Conservation (phyloP, 495 filamentous ascomycete genomes). For the Aspergillus indologenus region DNA sequence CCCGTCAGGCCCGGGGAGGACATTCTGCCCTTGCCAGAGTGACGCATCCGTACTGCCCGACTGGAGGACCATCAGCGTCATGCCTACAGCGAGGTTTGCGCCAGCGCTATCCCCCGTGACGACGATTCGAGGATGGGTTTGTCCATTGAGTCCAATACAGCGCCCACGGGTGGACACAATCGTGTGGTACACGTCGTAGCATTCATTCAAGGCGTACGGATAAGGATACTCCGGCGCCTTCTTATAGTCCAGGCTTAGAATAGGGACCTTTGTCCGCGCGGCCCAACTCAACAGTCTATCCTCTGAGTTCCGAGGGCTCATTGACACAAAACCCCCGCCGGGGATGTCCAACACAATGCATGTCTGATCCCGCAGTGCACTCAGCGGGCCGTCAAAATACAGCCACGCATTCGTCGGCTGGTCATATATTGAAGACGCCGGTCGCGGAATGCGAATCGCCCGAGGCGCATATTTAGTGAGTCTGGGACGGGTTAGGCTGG, state of each 20-base stretch:
- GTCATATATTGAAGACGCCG: conserved; percentile 70
- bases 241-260: conserved; percentile 88
- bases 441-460: conserved; percentile 78
- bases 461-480: conserved; percentile 76
- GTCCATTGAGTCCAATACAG: conserved; percentile 80
- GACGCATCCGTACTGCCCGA: conserved; percentile 55
- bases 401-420: conserved; percentile 85
- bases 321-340: conserved; percentile 92
- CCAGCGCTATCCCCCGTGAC: conserved; percentile 91
- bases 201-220: conserved; percentile 92
- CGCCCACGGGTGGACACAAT: conserved; percentile 72
- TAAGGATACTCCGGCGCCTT: conserved; percentile 96
- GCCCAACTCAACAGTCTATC: conserved; percentile 92
- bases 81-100: conserved; percentile 81
- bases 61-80: conserved; percentile 84
- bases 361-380: conserved; percentile 69
- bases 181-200: conserved; percentile 87
- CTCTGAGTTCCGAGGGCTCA: conserved; percentile 87
- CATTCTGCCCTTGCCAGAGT: conserved; percentile 53
- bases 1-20: conserved; percentile 74
- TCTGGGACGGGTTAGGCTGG: conserved; percentile 69
- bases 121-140: conserved; percentile 66
- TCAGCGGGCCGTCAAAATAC: conserved; percentile 87
- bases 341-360: conserved; percentile 88
- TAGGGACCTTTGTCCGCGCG: conserved; percentile 73